Evolutionary conservation across 768 basidiomycete species (phyloP).

Genomic region (Hypsizygus marmoreus): DNA sequence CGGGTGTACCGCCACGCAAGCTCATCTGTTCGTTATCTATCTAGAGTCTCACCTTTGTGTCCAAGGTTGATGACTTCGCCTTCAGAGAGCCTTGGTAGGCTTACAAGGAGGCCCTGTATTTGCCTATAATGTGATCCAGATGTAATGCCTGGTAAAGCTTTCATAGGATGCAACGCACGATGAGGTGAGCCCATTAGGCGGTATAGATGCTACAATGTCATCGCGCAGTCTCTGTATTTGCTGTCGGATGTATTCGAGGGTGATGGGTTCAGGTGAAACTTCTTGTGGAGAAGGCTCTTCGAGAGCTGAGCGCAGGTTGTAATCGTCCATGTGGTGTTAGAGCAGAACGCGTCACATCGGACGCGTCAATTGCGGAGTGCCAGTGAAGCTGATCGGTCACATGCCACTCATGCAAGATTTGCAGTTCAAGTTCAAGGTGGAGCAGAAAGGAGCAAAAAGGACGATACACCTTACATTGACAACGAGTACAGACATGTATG

Average conservation of each 20-base stretch:
- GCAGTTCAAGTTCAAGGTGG: neutral
- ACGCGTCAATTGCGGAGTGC: neutral
- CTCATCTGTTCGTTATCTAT: too few relatives aligned
- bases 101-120: slow-evolving; percentile 40
- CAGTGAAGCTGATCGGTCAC: neutral
- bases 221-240: slow-evolving; percentile 15
- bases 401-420: neutral
- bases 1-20: neutral
- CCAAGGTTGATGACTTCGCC: slow-evolving; percentile 47
- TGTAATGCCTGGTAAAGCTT: too few relatives aligned
- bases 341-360: neutral
- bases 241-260: slow-evolving; percentile 12
- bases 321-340: slow-evolving; percentile 16
- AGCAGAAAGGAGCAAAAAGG: neutral
- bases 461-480: slow-evolving; percentile 20
- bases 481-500: slow-evolving; percentile 20
- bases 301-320: slow-evolving; percentile 8
- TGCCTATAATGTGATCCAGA: too few relatives aligned
- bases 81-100: slow-evolving; percentile 54
- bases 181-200: slow-evolving; percentile 15
- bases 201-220: slow-evolving; percentile 11
- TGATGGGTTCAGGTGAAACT: neutral
- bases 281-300: slow-evolving; percentile 6
- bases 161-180: slow-evolving; percentile 19
- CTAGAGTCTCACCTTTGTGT: slow-evolving; percentile 40